Conservation (phyloP, 2,329 filamentous ascomycete genomes). For the Triangularia verruculosa region DNA sequence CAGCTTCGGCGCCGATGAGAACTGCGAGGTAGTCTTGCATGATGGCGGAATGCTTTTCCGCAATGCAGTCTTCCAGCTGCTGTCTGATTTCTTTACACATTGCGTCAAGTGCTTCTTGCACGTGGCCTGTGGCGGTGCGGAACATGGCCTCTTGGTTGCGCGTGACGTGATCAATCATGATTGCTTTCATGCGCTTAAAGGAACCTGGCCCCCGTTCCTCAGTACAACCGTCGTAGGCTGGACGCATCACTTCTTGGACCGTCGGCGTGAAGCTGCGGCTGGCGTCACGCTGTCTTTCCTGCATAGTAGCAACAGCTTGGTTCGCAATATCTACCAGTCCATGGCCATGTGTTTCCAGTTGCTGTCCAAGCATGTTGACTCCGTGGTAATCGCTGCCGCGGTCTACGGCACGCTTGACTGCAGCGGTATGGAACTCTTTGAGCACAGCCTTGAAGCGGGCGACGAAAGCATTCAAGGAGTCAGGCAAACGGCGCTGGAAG, state of each 20-base stretch:
- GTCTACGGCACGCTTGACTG: slow-evolving; percentile 12
- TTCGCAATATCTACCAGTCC: slow-evolving; percentile 19
- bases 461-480: slow-evolving; percentile 11
- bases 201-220: slow-evolving; percentile 24
- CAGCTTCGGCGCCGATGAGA: slow-evolving; percentile 16
- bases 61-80: slow-evolving; percentile 8
- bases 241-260: slow-evolving; percentile 25
- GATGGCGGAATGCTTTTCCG: slow-evolving; percentile 14
- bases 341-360: slow-evolving; percentile 23
- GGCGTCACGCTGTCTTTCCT: slow-evolving; percentile 28
- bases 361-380: slow-evolving; percentile 26
- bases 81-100: slow-evolving; percentile 11
- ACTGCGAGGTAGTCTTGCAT: slow-evolving; percentile 22
- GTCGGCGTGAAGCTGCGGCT: slow-evolving; percentile 27
- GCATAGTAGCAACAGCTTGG: slow-evolving; percentile 1
- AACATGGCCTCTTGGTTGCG: slow-evolving; percentile 23
- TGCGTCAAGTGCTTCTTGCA: slow-evolving; percentile 23
- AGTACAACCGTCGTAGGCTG: slow-evolving; percentile 24
- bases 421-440: slow-evolving; percentile 10
- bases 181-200: slow-evolving; percentile 29
- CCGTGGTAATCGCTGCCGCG: slow-evolving; percentile 14
- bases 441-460: neutral
- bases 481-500: slow-evolving; percentile 29
- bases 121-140: slow-evolving; percentile 21
- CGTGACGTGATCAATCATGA: slow-evolving; percentile 27